A percentile compares a stretch with the other conserved stretches of the same genome.
phyloP scores from a whole-genome alignment of 1,139 yeast species.

The Candida tropicalis region DNA sequence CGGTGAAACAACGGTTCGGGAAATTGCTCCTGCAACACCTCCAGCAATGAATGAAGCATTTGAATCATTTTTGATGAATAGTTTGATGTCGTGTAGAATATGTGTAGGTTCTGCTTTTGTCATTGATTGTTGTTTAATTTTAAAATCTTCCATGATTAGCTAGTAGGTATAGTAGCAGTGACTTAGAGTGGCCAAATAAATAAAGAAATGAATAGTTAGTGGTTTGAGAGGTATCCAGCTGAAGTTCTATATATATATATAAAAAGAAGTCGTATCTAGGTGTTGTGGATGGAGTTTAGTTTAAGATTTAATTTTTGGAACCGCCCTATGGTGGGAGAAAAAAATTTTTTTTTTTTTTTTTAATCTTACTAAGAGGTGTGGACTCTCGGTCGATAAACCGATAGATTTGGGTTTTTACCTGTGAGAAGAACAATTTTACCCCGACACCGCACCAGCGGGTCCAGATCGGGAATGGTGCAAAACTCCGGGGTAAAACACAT shows the following conservation, averaged over 20 bases:
- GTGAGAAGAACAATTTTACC: background rate
- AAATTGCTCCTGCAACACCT: constrained; percentile 85
- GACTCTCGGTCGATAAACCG: background rate
- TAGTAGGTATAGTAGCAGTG: background rate
- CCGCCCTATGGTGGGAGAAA: too few relatives aligned
- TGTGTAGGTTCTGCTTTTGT: constrained; percentile 10
- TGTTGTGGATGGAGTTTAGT: background rate
- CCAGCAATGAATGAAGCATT: constrained; percentile 63
- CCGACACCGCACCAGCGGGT: background rate
- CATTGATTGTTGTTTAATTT: constrained; percentile 6
- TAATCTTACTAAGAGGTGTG: too few relatives aligned
- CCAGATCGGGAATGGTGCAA: constrained; percentile 2
- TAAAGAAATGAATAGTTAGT: too few relatives aligned
- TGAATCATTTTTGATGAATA: constrained; percentile 47
- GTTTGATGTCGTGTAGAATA: constrained; percentile 22
- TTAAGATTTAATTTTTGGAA: too few relatives aligned
- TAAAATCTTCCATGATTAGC: constrained; percentile 12
- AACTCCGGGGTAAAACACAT: constrained; percentile 1
- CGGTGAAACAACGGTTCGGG: constrained; percentile 93
- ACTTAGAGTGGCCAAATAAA: too few relatives aligned
- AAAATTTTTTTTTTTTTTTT: background rate
- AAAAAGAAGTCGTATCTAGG: background rate
- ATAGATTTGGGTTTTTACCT: background rate
- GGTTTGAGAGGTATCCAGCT: too few relatives aligned
- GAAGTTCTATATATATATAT: background rate